Base-by-base conservation (phyloP, 1,139 yeast species). In the Blastobotrys persicus region DNA sequence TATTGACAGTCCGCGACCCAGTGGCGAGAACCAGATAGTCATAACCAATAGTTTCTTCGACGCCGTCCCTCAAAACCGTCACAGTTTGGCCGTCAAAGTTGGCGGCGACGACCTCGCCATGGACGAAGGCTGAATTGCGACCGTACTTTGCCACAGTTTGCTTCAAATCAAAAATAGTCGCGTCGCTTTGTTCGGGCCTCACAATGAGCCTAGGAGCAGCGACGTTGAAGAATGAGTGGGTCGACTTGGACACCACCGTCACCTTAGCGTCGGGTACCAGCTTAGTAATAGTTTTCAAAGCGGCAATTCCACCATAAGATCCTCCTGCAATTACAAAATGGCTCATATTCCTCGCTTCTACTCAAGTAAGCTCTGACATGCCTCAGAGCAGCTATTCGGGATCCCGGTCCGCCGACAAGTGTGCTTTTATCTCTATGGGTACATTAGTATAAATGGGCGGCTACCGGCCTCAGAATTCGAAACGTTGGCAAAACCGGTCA, bases 11-110 rank as follows among this genome's bases (percentile, higher is more conserved):
- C 6, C 56, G 32, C 44, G 95, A 91, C 62, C 96, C 96, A 44
- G 87, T 88, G 39, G 95, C 92, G 54, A 86, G 78, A 47, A 88
- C 80, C 64, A 87, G 74, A 68, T 83, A 83, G 67, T 87, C 95
- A 68, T 87, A 88, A 56, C 66, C 65, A 49, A 74, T 58, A 49
- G 69, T 68, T 5, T 69, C 67, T 12, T 13, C 20, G 28, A 23
- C 62, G 46, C 65, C 67, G 49, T 65, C 59, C 32, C 68, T 58
- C 13, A 66, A 70, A 44, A 65, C 57, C 48, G 63, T 55, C 31
- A 61, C 53, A 19, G 54, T 59, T 46, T 63, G 56, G 34, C 57
- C 61, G 11, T 60, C 63, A 46, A 55, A 44, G 43, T 59, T 57
- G 17, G 58, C 56, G 7, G 54, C 49, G 13, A 68, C 64, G 31